Percentiles rank a stretch among this genome's conserved stretches.
These are phyloP conservation scores for Lolium perenne DNA, from an alignment of 176 grass and related monocot species.

Conservation along the genomic window DNA sequence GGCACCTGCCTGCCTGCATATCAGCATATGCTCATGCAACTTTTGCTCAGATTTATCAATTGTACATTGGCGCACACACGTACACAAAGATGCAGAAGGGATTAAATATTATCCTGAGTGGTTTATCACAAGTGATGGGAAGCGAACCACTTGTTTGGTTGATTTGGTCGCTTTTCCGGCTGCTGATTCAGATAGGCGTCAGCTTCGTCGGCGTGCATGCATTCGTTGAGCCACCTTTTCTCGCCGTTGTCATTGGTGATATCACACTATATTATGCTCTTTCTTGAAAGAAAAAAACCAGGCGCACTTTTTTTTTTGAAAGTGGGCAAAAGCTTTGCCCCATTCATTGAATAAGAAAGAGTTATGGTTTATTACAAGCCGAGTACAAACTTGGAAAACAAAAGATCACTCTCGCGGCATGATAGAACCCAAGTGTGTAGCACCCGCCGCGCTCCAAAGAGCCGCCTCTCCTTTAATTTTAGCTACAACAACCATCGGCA, in stretches of 20 bases:
- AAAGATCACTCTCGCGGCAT: no score
- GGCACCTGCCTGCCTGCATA: not conserved
- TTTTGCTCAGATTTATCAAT: conserved; percentile 34
- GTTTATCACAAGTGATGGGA: conserved; percentile 24
- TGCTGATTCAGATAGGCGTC: conserved; percentile 62
- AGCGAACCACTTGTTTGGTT: conserved; percentile 24
- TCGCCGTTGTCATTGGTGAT: conserved; percentile 10
- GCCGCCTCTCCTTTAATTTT: no score
- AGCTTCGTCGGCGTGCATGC: not conserved
- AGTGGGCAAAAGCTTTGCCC: no score
- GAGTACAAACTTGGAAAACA: no score
- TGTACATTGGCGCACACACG: not conserved
- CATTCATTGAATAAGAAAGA: no score
- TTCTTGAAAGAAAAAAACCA: no score
- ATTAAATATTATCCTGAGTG: not conserved
- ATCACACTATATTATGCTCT: conserved; percentile 8
- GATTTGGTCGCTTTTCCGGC: conserved; percentile 22
- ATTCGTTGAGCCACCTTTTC: not conserved
- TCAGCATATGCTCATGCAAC: conserved; percentile 19
- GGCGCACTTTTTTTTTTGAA: no score
- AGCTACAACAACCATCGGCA: no score
- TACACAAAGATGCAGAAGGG: not conserved
- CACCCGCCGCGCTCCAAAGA: no score
- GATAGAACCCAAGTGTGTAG: no score
- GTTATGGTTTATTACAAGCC: no score